Evolutionary conservation across 1,284 basidiomycete species (phyloP).

Genomic region (Cutaneotrichosporon sp.): DNA sequence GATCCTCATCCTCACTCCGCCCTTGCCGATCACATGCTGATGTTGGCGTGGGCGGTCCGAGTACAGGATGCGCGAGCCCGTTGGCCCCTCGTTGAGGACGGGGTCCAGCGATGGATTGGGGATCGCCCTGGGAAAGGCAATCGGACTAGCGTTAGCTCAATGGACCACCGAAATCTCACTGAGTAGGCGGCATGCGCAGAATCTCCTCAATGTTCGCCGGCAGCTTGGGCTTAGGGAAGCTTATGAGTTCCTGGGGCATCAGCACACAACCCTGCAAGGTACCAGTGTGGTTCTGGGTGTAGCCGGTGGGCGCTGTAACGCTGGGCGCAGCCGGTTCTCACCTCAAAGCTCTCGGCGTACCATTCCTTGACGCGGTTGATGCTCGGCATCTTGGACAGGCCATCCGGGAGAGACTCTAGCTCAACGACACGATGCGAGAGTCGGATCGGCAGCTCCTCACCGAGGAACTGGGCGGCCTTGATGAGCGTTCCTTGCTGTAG

Average conservation of each 20-base stretch:
- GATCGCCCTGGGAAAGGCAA: conserved; percentile 44
- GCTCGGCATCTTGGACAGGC: conserved; percentile 85
- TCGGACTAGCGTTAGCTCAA: conserved; percentile 18
- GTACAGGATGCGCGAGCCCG: conserved; percentile 21
- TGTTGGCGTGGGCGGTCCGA: conserved; percentile 24
- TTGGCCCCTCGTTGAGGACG: conserved; percentile 44
- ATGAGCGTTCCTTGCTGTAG: conserved; percentile 71
- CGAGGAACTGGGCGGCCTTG: conserved; percentile 77
- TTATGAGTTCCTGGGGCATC: conserved; percentile 73
- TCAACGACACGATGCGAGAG: conserved; percentile 96
- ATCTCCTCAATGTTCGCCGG: conserved; percentile 67
- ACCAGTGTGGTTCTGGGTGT: too few species aligned
- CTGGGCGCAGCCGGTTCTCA: conserved; percentile 52
- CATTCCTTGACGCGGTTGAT: conserved; percentile 96
- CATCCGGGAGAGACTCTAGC: conserved; percentile 90
- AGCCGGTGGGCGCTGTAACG: background rate
- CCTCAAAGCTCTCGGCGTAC: conserved; percentile 99
- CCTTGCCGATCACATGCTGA: conserved; percentile 25
- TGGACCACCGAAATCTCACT: conserved; percentile 28
- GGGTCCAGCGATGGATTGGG: conserved; percentile 53
- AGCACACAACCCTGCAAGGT: conserved; percentile 8
- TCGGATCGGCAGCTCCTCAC: conserved; percentile 79
- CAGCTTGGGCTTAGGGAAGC: conserved; percentile 73
- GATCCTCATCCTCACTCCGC: conserved; percentile 36
- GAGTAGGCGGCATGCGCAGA: conserved; percentile 59